Evolutionary conservation across 2,329 filamentous ascomycete species (phyloP).

Genomic region (Alternaria postmessia): DNA sequence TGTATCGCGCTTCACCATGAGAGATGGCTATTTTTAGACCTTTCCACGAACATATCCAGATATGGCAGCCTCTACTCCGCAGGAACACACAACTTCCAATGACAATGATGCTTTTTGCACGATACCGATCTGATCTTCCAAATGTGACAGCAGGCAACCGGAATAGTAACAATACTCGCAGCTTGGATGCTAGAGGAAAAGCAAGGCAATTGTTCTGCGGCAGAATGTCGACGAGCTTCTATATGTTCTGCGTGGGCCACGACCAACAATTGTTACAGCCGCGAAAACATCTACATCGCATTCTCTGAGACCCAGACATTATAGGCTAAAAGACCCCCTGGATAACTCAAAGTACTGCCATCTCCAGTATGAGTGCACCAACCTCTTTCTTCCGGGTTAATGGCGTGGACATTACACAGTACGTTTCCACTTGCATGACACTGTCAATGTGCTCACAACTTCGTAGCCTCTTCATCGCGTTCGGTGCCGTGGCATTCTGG

Average conservation of each 20-base stretch:
- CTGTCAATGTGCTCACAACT: neutral
- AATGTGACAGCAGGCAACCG: neutral
- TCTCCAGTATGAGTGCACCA: neutral
- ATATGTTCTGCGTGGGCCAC: neutral
- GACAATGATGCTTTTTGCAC: neutral
- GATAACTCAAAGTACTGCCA: neutral
- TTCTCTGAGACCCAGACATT: neutral
- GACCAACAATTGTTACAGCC: neutral
- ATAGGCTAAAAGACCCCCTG: neutral
- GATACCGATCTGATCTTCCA: neutral
- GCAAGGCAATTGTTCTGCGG: neutral
- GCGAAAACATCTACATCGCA: neutral
- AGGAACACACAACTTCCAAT: neutral
- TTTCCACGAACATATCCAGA: neutral
- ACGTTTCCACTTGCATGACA: neutral
- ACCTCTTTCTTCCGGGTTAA: neutral
- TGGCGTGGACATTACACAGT: neutral
- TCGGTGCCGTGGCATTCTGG: constrained; percentile 32
- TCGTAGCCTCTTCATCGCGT: constrained; percentile 15
- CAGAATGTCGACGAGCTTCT: neutral
- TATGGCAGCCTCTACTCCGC: neutral
- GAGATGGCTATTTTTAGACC: neutral
- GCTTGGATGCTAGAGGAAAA: neutral
- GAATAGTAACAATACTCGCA: neutral
- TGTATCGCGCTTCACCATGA: neutral